These are phyloP conservation scores for Blastobotrys chiropterorum DNA, from an alignment of 805 yeast species.

Conservation along the genomic window DNA sequence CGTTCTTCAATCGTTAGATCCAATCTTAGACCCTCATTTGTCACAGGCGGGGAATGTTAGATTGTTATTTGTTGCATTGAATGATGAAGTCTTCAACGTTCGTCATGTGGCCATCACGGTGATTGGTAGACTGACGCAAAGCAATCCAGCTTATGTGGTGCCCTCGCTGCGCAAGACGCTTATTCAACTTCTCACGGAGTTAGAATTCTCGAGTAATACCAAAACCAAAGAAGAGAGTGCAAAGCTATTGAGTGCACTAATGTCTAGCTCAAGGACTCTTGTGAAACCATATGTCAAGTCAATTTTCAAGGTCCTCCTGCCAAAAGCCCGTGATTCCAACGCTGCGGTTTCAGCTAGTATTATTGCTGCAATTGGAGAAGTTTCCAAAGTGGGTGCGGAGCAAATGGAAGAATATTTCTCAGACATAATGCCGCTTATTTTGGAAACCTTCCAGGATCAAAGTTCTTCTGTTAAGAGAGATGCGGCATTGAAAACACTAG, in stretches of 20 bases:
- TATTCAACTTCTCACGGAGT: constrained; percentile 75
- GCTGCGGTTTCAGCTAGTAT: constrained; percentile 84
- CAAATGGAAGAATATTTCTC: constrained; percentile 67
- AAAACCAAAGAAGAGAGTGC: constrained; percentile 85
- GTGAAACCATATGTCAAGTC: constrained; percentile 88
- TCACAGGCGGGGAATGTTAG: constrained; percentile 91
- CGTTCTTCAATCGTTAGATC: constrained; percentile 65
- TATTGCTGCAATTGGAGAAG: constrained; percentile 80
- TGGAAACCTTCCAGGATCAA: constrained; percentile 88
- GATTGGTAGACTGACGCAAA: constrained; percentile 75
- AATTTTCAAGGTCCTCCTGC: constrained; percentile 75
- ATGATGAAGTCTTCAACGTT: constrained; percentile 83
- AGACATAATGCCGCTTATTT: constrained; percentile 76
- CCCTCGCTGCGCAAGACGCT: constrained; percentile 86
- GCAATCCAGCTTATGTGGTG: constrained; percentile 92
- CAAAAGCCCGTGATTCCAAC: constrained; percentile 64
- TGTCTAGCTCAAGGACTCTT: constrained; percentile 72
- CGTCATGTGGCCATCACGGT: constrained; percentile 71
- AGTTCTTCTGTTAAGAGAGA: constrained; percentile 82
- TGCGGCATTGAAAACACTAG: constrained; percentile 81
- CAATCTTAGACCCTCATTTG: constrained; percentile 80
- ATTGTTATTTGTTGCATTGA: constrained; percentile 76
- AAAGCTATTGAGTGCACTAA: constrained; percentile 60
- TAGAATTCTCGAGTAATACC: constrained; percentile 74
- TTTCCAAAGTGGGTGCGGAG: constrained; percentile 83